Conservation (phyloP, 1,284 basidiomycete genomes). For the Neolentinus lepideus region DNA sequence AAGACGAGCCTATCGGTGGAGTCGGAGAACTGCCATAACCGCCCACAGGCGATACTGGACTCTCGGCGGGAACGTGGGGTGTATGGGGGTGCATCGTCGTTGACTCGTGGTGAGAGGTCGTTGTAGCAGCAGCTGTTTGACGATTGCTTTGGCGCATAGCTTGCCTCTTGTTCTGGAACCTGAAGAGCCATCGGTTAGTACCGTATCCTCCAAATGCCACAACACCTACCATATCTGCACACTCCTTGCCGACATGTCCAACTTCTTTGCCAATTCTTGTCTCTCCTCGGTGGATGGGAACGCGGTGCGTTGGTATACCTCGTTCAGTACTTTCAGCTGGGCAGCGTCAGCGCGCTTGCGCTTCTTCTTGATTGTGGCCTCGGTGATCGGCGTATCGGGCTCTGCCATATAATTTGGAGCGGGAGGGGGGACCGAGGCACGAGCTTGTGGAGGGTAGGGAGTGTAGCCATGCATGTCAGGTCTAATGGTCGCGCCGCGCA, state of each 20-base stretch:
- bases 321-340: slow-evolving; percentile 73
- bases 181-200: slow-evolving; percentile 19
- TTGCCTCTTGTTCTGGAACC: slow-evolving; percentile 84
- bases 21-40: slow-evolving; percentile 22
- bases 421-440: background rate
- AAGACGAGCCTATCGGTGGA: background rate
- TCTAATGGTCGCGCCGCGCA: background rate
- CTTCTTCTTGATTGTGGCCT: slow-evolving; percentile 76
- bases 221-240: slow-evolving; percentile 74
- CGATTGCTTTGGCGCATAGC: slow-evolving; percentile 71
- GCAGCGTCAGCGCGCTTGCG: slow-evolving; percentile 75
- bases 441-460: slow-evolving; percentile 7
- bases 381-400: slow-evolving; percentile 16
- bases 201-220: slow-evolving; percentile 6
- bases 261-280: slow-evolving; percentile 61
- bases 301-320: slow-evolving; percentile 70
- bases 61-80: slow-evolving; percentile 21
- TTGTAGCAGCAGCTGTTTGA: slow-evolving; percentile 38
- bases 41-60: slow-evolving; percentile 14
- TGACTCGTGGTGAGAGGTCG: slow-evolving; percentile 9
- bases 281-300: slow-evolving; percentile 83
- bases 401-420: background rate
- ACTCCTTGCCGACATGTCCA: slow-evolving; percentile 77
- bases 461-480: slow-evolving; percentile 8
- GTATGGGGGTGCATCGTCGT: slow-evolving; percentile 44